These are phyloP conservation scores for Fennellomyces sp. DNA, from an alignment of 371 early-diverging fungal genomes.

Conservation along the genomic window DNA sequence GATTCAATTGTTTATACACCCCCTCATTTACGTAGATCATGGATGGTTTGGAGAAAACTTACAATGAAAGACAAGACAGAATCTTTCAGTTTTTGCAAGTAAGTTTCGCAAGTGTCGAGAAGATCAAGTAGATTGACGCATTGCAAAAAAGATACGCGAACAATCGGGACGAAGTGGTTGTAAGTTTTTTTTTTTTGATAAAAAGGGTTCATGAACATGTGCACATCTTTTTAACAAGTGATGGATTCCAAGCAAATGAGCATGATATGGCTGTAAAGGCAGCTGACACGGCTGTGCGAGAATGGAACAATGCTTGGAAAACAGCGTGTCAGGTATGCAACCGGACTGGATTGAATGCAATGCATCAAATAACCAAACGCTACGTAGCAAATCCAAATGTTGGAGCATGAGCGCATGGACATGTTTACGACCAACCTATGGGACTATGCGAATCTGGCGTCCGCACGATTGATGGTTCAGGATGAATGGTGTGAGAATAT, in stretches of 20 bases:
- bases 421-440: constrained; percentile 37
- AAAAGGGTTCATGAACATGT: background rate
- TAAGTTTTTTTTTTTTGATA: background rate
- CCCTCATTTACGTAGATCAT: constrained; percentile 4
- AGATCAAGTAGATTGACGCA: too few species aligned
- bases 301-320: constrained; percentile 41
- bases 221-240: too few species aligned
- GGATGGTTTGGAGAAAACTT: background rate
- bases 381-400: constrained; percentile 24
- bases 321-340: constrained; percentile 39
- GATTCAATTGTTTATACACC: too few species aligned
- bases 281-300: constrained; percentile 30
- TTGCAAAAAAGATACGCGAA: too few species aligned
- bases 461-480: constrained; percentile 39
- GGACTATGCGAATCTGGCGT: constrained; percentile 48
- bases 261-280: constrained; percentile 9
- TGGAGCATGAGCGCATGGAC: constrained; percentile 46
- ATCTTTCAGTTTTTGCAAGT: background rate
- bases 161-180: too few species aligned
- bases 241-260: background rate
- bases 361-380: background rate
- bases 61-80: constrained; percentile 10
- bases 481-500: constrained; percentile 49
- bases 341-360: background rate
- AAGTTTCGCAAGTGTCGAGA: too few species aligned